A percentile compares a stretch with the other conserved stretches of the same genome.
Evolutionary conservation across 2,329 filamentous ascomycete genomes (phyloP).

Genomic region (Fusarium domesticum): DNA sequence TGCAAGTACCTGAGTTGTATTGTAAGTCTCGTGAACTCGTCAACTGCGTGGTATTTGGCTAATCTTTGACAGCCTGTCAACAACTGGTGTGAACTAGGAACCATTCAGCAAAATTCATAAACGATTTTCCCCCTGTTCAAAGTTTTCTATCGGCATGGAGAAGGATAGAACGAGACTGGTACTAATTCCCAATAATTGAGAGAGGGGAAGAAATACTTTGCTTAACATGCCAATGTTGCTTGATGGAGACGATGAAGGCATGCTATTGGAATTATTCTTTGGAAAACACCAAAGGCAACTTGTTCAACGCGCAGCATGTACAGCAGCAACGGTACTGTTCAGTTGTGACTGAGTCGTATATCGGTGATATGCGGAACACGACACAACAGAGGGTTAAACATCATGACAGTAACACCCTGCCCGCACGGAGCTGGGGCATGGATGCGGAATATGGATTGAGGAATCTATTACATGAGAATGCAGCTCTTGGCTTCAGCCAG

Average conservation of each 20-base stretch:
- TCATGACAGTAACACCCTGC: background rate
- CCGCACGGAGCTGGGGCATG: slow-evolving; percentile 5
- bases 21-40: slow-evolving; percentile 55
- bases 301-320: background rate
- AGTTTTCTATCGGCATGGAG: background rate
- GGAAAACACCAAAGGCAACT: background rate
- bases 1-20: slow-evolving; percentile 94
- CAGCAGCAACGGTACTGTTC: background rate
- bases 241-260: background rate
- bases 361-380: background rate
- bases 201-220: background rate
- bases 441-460: slow-evolving; percentile 17
- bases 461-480: slow-evolving; percentile 27
- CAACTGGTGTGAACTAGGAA: slow-evolving; percentile 62
- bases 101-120: slow-evolving; percentile 24
- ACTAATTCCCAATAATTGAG: background rate
- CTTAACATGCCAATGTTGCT: background rate
- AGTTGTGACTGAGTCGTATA: background rate
- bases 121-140: background rate
- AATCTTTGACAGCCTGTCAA: slow-evolving; percentile 53
- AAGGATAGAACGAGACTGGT: background rate
- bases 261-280: background rate
- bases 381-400: background rate
- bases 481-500: slow-evolving; percentile 22
- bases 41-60: slow-evolving; percentile 11